A percentile compares a stretch with the other conserved stretches of the same genome.
Conservation (phyloP, 495 filamentous ascomycete genomes). For the Penicillium atrosanguineum region DNA sequence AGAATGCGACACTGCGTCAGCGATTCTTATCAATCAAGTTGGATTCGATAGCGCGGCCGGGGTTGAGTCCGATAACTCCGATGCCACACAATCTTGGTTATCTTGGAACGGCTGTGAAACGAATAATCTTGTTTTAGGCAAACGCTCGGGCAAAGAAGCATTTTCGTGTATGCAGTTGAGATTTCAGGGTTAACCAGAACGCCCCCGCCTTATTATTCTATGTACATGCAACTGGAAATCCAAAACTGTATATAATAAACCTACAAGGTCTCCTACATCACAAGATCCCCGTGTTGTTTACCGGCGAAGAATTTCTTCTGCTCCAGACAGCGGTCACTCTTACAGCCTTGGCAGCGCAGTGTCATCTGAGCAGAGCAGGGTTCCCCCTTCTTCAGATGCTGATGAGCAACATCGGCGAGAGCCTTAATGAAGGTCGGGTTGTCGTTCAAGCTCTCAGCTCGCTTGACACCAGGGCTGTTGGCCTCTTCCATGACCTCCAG, state of each 20-base stretch:
- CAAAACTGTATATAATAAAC: background rate
- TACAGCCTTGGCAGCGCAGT: constrained; percentile 90
- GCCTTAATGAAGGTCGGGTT: constrained; percentile 88
- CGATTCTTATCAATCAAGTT: constrained; percentile 10
- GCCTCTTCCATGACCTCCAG: constrained; percentile 92
- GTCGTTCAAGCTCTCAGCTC: constrained; percentile 91
- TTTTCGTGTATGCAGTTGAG: no score
- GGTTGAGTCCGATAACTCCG: constrained; percentile 3
- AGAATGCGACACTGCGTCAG: background rate
- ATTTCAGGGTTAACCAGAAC: background rate
- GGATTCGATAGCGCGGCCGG: background rate
- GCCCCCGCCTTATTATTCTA: background rate
- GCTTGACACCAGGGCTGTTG: constrained; percentile 74
- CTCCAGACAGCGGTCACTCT: constrained; percentile 82
- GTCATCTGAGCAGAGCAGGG: constrained; percentile 80
- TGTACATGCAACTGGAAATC: constrained; percentile 1
- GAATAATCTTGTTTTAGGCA: background rate
- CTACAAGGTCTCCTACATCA: constrained; percentile 23
- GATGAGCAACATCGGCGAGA: constrained; percentile 79
- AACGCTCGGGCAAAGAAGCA: background rate
- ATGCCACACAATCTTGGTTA: no score
- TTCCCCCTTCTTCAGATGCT: constrained; percentile 69
- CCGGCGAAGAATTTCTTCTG: constrained; percentile 91
- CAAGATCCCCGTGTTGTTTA: constrained; percentile 33
- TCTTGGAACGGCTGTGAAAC: no score